Percentiles rank a stretch among this genome's conserved stretches.
phyloP scores from a whole-genome alignment of 2,329 filamentous ascomycete species.

The Verticillium albo-atrum region DNA sequence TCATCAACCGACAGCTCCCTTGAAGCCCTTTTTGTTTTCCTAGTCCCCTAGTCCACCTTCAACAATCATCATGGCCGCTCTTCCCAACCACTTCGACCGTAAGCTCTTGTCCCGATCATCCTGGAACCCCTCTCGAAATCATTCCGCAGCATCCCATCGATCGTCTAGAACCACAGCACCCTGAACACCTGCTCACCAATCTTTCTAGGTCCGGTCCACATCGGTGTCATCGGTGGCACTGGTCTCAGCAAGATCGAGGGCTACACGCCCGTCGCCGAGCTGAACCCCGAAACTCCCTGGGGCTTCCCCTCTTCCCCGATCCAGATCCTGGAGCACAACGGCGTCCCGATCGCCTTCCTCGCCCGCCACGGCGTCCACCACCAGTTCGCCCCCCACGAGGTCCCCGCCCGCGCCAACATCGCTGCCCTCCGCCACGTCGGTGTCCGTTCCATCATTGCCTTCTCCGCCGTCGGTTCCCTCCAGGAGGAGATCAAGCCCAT shows the following conservation, averaged over 20 bases:
- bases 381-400: slow-evolving; percentile 87
- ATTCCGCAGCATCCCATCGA: neutral
- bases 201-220: slow-evolving; percentile 61
- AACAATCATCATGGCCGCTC: slow-evolving; percentile 38
- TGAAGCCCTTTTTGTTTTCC: neutral
- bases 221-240: slow-evolving; percentile 90
- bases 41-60: neutral
- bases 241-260: slow-evolving; percentile 83
- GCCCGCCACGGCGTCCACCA: slow-evolving; percentile 89
- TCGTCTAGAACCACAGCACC: neutral
- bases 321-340: slow-evolving; percentile 81
- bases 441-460: slow-evolving; percentile 87
- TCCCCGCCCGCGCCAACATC: slow-evolving; percentile 93
- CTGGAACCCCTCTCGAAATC: neutral
- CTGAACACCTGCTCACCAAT: neutral
- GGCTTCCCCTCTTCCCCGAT: slow-evolving; percentile 72
- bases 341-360: slow-evolving; percentile 83
- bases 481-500: slow-evolving; percentile 90
- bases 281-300: slow-evolving; percentile 83
- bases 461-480: slow-evolving; percentile 89
- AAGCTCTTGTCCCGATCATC: slow-evolving; percentile 18
- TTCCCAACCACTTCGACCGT: slow-evolving; percentile 58
- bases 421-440: slow-evolving; percentile 91
- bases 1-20: neutral
- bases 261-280: slow-evolving; percentile 76